Conservation (phyloP, 495 filamentous ascomycete species). For the Poronia punctata region DNA sequence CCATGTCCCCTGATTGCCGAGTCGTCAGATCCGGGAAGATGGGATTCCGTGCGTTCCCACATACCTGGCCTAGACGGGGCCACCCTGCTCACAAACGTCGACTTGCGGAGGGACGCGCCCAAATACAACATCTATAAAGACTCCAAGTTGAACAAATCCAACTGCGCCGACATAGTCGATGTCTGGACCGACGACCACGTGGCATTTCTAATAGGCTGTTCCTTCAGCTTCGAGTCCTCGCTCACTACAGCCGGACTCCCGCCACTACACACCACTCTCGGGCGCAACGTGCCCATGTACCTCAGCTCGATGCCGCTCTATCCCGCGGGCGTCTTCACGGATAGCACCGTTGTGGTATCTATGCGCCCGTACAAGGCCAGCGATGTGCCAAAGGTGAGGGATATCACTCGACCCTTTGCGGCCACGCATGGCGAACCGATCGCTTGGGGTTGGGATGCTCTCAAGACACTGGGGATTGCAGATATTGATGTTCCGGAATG, state of each 20-base stretch:
- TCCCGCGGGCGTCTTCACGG: conserved; percentile 47
- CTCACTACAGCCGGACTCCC: conserved; percentile 36
- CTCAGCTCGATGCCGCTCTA: conserved; percentile 40
- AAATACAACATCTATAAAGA: conserved; percentile 45
- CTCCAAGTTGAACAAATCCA: conserved; percentile 18
- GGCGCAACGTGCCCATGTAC: conserved; percentile 47
- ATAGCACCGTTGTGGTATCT: conserved; percentile 41
- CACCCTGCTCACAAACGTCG: conserved; percentile 29
- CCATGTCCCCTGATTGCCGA: conserved; percentile 49
- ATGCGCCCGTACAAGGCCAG: conserved; percentile 45
- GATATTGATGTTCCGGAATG: conserved; percentile 41
- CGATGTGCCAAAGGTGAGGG: conserved; percentile 42
- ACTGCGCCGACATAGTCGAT: conserved; percentile 29
- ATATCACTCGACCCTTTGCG: conserved; percentile 38
- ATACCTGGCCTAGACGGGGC: conserved; percentile 17
- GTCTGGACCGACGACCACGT: conserved; percentile 46
- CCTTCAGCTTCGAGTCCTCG: conserved; percentile 49
- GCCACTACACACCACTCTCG: conserved; percentile 35
- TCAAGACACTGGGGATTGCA: conserved; percentile 36
- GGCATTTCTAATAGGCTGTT: conserved; percentile 53
- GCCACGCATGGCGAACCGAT: conserved; percentile 53
- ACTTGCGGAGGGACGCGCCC: conserved; percentile 48
- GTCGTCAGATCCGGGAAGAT: conserved; percentile 21
- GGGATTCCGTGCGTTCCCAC: conserved; percentile 16
- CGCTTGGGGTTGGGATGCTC: conserved; percentile 52